Conservation (phyloP, 345 rosid genomes). For the Noccaea bulbosa region DNA sequence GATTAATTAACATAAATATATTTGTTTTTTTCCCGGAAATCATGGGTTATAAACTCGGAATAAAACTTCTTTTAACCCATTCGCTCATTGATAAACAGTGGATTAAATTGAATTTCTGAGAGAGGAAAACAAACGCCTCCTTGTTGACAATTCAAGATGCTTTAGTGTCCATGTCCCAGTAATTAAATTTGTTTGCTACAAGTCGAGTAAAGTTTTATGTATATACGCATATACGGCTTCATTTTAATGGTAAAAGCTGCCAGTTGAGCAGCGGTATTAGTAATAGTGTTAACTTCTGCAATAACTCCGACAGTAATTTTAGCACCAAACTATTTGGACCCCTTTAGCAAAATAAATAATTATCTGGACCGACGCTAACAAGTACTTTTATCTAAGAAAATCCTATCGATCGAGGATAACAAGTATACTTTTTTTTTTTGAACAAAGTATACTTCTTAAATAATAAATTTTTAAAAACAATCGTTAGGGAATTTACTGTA, state of each 20-base stretch:
- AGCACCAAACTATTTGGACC: slow-evolving; percentile 17
- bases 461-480: too few species aligned
- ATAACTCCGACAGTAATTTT: slow-evolving; percentile 9
- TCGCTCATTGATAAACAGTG: neutral
- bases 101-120: neutral
- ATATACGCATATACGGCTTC: slow-evolving; percentile 16
- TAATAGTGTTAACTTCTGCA: slow-evolving; percentile 2
- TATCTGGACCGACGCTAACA: slow-evolving; percentile 1
- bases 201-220: neutral
- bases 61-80: slow-evolving; percentile 2
- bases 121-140: neutral
- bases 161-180: slow-evolving; percentile 9
- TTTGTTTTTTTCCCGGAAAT: slow-evolving; percentile 27
- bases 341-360: neutral
- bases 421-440: too few species aligned
- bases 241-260: slow-evolving; percentile 34
- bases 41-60: slow-evolving; percentile 40
- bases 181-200: slow-evolving; percentile 17
- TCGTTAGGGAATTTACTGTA: too few species aligned
- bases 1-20: slow-evolving; percentile 24
- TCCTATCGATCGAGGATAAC: neutral
- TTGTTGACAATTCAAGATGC: neutral
- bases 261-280: slow-evolving; percentile 15
- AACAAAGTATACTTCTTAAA: too few species aligned
- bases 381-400: neutral